Evolutionary conservation across 306 rosid species (phyloP), one percentile per base, ranked within the genome.

Genomic region (Chamaecrista fasciculata): DNA sequence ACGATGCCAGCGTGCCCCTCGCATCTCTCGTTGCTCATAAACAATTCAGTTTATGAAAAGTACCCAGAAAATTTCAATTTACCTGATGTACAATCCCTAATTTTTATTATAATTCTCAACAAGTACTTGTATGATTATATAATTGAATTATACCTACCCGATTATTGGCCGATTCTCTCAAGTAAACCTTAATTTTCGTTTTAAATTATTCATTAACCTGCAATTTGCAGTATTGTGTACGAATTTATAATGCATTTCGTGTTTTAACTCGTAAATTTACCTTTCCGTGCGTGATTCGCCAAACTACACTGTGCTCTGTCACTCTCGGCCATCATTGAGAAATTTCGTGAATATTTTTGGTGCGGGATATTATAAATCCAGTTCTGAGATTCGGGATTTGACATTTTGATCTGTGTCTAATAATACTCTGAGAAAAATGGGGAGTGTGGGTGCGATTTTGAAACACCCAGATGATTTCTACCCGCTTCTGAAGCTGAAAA

Each of bases 391-490:
- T 65, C 46, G 26, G 69, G 23, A 6, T 67, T 20, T 16, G 42
- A 29, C 34, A 50, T 59, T 65, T 44, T 28, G 44, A 52, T 33
- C 53, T 42, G 59, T 14, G 19, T 60, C 12, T 5, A 16, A 16
- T 29, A 26, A 18, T 31, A 3, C 14, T 3, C 28, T 59, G 44
- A 37, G 48, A 64, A 65, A 65, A 44, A 90, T 94, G 99, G 97
- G 87, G 48, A 84, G 75, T 43, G 76, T 95, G 66, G 78, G 85
- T 50, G 79, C 97, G 69, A 61, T 91, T 75, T 67, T 89, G 91
- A 88, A 67, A 44, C 85, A 88, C 63, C 99, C 97, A 23, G 97
- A 94, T 80, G 99, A 94, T 40, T 60, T 91, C 0, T 94, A 80
- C 70, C 92, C 99, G 11, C 79, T 94, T 11, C 2, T 94, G 81